A percentile compares a stretch with the other conserved stretches of the same genome.
Evolutionary conservation across 2,329 filamentous ascomycete species (phyloP).

Genomic region (Trichoderma sp.): DNA sequence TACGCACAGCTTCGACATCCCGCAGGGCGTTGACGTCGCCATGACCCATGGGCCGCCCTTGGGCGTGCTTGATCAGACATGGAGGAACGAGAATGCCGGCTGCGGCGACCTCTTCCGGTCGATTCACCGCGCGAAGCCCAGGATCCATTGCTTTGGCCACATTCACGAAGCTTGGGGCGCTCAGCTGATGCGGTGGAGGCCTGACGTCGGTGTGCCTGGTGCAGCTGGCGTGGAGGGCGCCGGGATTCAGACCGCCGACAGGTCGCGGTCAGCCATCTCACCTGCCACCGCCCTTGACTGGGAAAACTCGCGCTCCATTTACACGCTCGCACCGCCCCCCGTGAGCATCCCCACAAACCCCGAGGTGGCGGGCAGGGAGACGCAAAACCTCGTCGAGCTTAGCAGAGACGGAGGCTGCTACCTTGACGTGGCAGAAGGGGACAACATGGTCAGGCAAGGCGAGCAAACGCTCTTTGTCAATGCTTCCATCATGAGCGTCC

Average conservation of each 20-base stretch:
- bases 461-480: constrained; percentile 63
- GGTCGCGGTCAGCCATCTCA: not conserved
- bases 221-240: no score
- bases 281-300: constrained; percentile 44
- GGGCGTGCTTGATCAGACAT: constrained; percentile 51
- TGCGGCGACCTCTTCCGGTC: constrained; percentile 51
- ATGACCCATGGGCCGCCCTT: constrained; percentile 59
- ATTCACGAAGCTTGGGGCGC: constrained; percentile 64
- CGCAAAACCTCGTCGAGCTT: constrained; percentile 31
- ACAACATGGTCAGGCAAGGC: constrained; percentile 40
- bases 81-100: constrained; percentile 42
- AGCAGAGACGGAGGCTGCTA: constrained; percentile 38
- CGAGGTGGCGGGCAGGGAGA: constrained; percentile 24
- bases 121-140: constrained; percentile 47
- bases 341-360: constrained; percentile 33
- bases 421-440: constrained; percentile 45
- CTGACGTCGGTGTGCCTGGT: constrained; percentile 30
- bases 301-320: constrained; percentile 42
- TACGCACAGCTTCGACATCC: constrained; percentile 46
- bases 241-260: constrained; percentile 26
- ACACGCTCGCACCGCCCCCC: constrained; percentile 39
- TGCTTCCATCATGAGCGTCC: constrained; percentile 54
- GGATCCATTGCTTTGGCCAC: constrained; percentile 60
- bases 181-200: constrained; percentile 55
- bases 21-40: constrained; percentile 47